phyloP scores from a whole-genome alignment of 140 eudicot species.

The Flaveria floridana region DNA sequence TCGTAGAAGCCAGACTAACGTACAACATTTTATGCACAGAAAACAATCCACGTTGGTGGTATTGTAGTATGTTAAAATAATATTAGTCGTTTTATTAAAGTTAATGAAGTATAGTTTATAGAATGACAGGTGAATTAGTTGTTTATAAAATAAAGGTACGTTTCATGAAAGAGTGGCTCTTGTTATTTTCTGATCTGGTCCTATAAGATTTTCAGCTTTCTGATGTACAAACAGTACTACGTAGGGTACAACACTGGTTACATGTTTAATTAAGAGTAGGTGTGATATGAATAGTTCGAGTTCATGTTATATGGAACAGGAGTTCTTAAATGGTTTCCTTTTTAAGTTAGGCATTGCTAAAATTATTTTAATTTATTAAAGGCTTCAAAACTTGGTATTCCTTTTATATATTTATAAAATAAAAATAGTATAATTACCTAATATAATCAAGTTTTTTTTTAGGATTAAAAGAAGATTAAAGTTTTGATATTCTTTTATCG shows the following conservation, averaged over 20 bases:
- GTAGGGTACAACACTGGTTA: slow-evolving; percentile 23
- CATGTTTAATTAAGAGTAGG: not conserved
- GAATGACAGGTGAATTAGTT: not conserved
- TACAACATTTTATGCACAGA: slow-evolving; percentile 18
- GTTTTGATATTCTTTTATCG: too few species aligned
- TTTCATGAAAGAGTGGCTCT: slow-evolving; percentile 23
- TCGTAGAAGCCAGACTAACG: slow-evolving; percentile 5
- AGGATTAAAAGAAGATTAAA: too few species aligned
- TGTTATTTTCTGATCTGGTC: slow-evolving; percentile 34
- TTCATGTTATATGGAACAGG: slow-evolving; percentile 12
- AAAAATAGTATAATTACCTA: too few species aligned
- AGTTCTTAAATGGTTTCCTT: slow-evolving; percentile 12
- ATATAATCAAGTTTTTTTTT: not conserved
- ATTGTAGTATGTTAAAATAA: not conserved
- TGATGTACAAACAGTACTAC: slow-evolving; percentile 35
- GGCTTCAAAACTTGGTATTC: not conserved
- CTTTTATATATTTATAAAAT: not conserved
- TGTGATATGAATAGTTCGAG: not conserved
- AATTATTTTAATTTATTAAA: not conserved
- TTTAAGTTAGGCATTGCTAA: slow-evolving; percentile 6
- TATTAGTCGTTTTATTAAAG: not conserved
- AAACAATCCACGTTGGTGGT: not conserved
- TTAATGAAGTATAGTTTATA: not conserved
- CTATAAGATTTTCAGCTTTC: slow-evolving; percentile 23
- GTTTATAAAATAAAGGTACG: slow-evolving; percentile 20